A percentile compares a stretch with the other conserved stretches of the same genome.
These are phyloP conservation scores for Massariosphaeria phaeospora DNA, from an alignment of 495 filamentous ascomycete species.

Conservation along the genomic window DNA sequence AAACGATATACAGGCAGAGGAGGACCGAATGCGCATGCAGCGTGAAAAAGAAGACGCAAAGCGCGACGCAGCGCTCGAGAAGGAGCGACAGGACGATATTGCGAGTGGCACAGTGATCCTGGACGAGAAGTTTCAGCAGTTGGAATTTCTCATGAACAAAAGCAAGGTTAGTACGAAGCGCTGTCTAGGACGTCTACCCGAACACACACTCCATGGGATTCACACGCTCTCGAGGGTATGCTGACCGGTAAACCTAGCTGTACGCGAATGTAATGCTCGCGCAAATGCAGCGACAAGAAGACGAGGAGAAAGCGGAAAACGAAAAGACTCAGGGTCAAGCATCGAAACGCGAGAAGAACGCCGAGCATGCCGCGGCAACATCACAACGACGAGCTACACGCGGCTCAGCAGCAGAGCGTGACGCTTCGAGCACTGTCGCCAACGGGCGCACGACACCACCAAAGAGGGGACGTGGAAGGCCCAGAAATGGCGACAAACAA, in stretches of 20 bases:
- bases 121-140: slow-evolving; percentile 49
- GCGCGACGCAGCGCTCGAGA: slow-evolving; percentile 46
- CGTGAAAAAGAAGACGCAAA: slow-evolving; percentile 50
- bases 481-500: slow-evolving; percentile 34
- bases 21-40: slow-evolving; percentile 45
- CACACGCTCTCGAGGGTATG: background rate
- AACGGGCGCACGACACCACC: slow-evolving; percentile 17
- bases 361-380: slow-evolving; percentile 39
- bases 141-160: slow-evolving; percentile 45
- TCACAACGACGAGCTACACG: slow-evolving; percentile 37
- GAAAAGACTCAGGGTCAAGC: slow-evolving; percentile 44
- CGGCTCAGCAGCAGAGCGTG: slow-evolving; percentile 20
- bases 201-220: background rate
- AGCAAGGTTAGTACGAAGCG: slow-evolving; percentile 37
- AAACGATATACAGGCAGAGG: slow-evolving; percentile 48
- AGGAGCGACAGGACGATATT: slow-evolving; percentile 44
- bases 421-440: background rate
- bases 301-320: slow-evolving; percentile 49
- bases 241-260: slow-evolving; percentile 29
- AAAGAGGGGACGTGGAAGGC: slow-evolving; percentile 24
- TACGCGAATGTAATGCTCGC: slow-evolving; percentile 54
- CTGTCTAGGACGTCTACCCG: background rate
- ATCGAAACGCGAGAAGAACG: slow-evolving; percentile 40
- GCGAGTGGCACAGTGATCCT: slow-evolving; percentile 48
- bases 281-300: slow-evolving; percentile 60